A percentile compares a stretch with the other conserved stretches of the same genome.
Evolutionary conservation across 768 basidiomycete species (phyloP).

Genomic region (Auricularia sp.): DNA sequence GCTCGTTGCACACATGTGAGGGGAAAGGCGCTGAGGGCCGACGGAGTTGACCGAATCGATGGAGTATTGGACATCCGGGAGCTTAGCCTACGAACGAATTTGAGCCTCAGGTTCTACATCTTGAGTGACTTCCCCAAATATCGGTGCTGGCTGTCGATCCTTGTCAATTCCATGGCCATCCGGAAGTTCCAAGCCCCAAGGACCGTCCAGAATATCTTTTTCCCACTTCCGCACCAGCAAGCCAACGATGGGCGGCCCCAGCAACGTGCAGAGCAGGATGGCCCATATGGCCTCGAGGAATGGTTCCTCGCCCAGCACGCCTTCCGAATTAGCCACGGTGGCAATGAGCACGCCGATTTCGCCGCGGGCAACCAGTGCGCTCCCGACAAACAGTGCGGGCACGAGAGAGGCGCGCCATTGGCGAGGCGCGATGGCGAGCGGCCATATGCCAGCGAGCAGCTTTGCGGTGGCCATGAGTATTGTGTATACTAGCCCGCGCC

Average conservation of each 20-base stretch:
- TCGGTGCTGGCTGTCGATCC: no score
- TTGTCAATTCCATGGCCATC: no score
- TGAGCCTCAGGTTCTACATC: no score
- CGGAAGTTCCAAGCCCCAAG: neutral
- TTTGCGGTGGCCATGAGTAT: conserved; percentile 50
- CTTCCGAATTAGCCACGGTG: conserved; percentile 22
- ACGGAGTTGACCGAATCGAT: no score
- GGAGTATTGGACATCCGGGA: no score
- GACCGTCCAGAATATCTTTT: neutral
- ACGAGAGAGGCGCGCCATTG: neutral
- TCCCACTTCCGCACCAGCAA: conserved; percentile 8
- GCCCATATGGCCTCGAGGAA: conserved; percentile 51
- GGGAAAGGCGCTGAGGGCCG: no score
- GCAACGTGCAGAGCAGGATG: conserved; percentile 41
- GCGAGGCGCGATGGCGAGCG: conserved; percentile 12
- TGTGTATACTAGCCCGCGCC: conserved; percentile 49
- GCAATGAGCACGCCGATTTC: conserved; percentile 59
- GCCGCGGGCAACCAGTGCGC: conserved; percentile 57
- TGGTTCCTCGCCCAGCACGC: conserved; percentile 27
- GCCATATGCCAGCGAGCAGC: conserved; percentile 34
- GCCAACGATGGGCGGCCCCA: conserved; percentile 30
- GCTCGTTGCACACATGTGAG: no score
- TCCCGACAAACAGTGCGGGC: conserved; percentile 33
- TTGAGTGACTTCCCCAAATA: no score
- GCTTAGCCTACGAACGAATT: no score